These are phyloP conservation scores for Sisymbrium altissimum DNA, from an alignment of 345 rosid species.

Conservation along the genomic window DNA sequence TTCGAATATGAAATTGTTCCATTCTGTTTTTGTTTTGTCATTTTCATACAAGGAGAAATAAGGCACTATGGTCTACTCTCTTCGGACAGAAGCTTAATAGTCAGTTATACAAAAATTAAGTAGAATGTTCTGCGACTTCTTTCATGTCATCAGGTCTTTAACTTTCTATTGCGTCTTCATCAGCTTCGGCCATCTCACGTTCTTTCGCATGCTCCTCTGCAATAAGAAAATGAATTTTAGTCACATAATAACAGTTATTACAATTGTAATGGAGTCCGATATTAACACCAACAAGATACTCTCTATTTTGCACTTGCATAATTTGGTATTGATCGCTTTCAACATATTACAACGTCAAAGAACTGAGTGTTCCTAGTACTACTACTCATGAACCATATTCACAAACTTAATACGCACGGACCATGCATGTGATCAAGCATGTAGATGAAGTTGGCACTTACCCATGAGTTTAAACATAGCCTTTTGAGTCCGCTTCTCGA, in stretches of 20 bases:
- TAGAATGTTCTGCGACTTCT: not conserved
- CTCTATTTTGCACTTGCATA: not conserved
- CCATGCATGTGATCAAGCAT: no score
- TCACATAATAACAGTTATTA: not conserved
- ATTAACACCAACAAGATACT: not conserved
- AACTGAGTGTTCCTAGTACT: not conserved
- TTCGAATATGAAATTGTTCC: not conserved
- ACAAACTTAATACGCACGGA: not conserved
- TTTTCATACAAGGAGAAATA: not conserved
- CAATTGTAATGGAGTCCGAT: not conserved
- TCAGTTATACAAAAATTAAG: not conserved
- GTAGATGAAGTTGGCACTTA: slow-evolving; percentile 36
- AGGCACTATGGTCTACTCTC: slow-evolving; percentile 1
- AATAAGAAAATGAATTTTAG: slow-evolving; percentile 18
- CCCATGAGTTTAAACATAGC: slow-evolving; percentile 79
- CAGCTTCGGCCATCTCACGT: slow-evolving; percentile 48
- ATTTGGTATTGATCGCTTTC: not conserved
- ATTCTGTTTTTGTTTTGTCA: no score
- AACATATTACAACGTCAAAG: not conserved
- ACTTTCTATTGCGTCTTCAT: slow-evolving; percentile 32
- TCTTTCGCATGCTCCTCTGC: slow-evolving; percentile 72
- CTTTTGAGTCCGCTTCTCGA: slow-evolving; percentile 82
- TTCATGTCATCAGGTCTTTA: slow-evolving; percentile 3
- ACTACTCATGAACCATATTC: not conserved
- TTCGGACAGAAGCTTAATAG: not conserved